Base-by-base conservation (phyloP, 2,329 filamentous ascomycete genomes). In the Neoascochyta sp. region DNA sequence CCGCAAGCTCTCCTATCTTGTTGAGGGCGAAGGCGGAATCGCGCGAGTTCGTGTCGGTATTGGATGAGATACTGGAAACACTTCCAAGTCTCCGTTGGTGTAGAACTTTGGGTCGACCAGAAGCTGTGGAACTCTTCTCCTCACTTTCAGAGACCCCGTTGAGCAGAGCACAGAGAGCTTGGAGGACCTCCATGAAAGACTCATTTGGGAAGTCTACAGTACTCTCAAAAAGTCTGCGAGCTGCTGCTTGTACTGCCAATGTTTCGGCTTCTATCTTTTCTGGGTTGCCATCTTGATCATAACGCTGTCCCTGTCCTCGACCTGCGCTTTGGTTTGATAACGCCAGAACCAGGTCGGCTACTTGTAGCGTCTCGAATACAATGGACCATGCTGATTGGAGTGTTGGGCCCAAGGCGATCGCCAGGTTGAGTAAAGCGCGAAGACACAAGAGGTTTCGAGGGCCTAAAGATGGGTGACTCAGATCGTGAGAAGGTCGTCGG, bases 381-480 rank as follows among this genome's bases (percentile, higher is more conserved):
- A 98, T 96, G 2, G 80, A 81, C 86, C 93, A 98, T 1, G 90
- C 85, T 9, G 75, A 72, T 19, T 84, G 81, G 1, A 98, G 71
- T 0, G 87, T 95, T 3, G 92, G 88, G 0, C 92, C 92, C 1
- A 98, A 67, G 3, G 92, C 92, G 51, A 96, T 98, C 2, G 92
- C 92, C 3, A 98, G 67, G 48, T 98, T 98, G n/a, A 98, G 68
- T 10, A 98, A 71, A 16, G 92, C 92, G 52, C 93, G 74, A 23
- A 98, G 69, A 50, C 92, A 98, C 2, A 96, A 70, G 4, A 98
- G 68, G 53, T 98, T 96, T 6, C 92, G 77, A 3, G 88, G 90
- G 44, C 87, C 95, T 7, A 96, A 70, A 3, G 78, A 75, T 8
- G 54, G 57, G 17, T 46, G 15, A 9, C 30, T 39, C 4, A 36